These are phyloP conservation scores for Hyaloscypha bicolor DNA, from an alignment of 495 filamentous ascomycete species.

Conservation along the genomic window DNA sequence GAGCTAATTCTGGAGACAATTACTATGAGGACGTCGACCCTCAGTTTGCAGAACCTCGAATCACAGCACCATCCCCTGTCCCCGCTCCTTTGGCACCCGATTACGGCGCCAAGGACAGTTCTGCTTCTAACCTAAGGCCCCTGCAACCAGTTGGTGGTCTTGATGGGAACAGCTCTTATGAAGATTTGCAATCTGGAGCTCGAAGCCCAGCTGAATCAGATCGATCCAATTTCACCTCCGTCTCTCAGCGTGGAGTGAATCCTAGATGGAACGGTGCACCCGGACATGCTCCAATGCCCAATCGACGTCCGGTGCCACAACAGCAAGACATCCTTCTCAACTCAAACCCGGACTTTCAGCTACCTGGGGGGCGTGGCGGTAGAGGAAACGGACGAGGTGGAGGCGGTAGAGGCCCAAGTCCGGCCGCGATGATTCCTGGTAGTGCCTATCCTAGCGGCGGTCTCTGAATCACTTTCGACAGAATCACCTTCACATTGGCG, in stretches of 20 bases:
- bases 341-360: constrained; percentile 75
- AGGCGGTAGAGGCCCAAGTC: constrained; percentile 29
- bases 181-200: constrained; percentile 66
- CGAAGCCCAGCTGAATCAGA: constrained; percentile 78
- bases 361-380: constrained; percentile 43
- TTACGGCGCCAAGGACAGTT: constrained; percentile 33
- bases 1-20: constrained; percentile 47
- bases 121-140: constrained; percentile 30
- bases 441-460: constrained; percentile 29
- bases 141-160: constrained; percentile 23
- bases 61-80: constrained; percentile 26
- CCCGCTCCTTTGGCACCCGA: constrained; percentile 30
- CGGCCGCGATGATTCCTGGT: constrained; percentile 30
- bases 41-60: constrained; percentile 60
- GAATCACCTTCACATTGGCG: constrained; percentile 4
- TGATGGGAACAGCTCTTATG: constrained; percentile 42
- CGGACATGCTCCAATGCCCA: constrained; percentile 38
- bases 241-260: constrained; percentile 84
- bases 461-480: constrained; percentile 4
- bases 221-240: constrained; percentile 78
- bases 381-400: constrained; percentile 13
- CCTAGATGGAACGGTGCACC: constrained; percentile 69
- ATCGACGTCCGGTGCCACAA: constrained; percentile 28
- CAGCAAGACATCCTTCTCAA: constrained; percentile 62
- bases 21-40: constrained; percentile 98